Conservation (phyloP, 192 early-diverging fungal genomes). For the Coemansia sp. region DNA sequence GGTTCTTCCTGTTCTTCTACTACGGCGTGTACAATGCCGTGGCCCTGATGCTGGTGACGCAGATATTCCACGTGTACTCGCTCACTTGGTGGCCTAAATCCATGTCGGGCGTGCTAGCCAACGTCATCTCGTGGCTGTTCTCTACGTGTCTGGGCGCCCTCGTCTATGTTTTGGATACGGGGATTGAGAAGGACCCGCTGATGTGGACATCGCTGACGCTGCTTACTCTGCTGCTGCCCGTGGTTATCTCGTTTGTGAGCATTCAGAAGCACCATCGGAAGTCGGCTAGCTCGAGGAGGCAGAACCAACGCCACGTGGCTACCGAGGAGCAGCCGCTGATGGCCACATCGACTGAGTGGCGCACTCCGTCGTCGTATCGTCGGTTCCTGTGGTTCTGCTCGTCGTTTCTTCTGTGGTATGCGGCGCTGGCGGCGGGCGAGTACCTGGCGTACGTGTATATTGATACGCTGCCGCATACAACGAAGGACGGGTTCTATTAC, state of each 20-base stretch:
- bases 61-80: slow-evolving; percentile 76
- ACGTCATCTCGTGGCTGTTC: slow-evolving; percentile 65
- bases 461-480: slow-evolving; percentile 56
- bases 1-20: slow-evolving; percentile 77
- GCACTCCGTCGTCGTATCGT: slow-evolving; percentile 66
- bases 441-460: slow-evolving; percentile 65
- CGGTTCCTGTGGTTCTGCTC: slow-evolving; percentile 78
- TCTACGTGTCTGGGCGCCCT: slow-evolving; percentile 59
- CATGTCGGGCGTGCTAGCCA: slow-evolving; percentile 62
- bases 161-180: slow-evolving; percentile 56
- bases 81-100: slow-evolving; percentile 76
- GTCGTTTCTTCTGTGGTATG: slow-evolving; percentile 64
- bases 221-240: slow-evolving; percentile 70
- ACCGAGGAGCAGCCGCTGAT: slow-evolving; percentile 58
- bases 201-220: slow-evolving; percentile 72
- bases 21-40: slow-evolving; percentile 75
- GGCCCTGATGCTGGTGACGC: slow-evolving; percentile 68
- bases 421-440: slow-evolving; percentile 67
- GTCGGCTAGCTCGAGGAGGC: slow-evolving; percentile 34
- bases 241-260: slow-evolving; percentile 61
- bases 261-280: slow-evolving; percentile 47
- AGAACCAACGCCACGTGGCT: slow-evolving; percentile 1
- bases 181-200: slow-evolving; percentile 57
- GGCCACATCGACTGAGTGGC: slow-evolving; percentile 54
- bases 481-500: slow-evolving; percentile 63